Conservation (phyloP, 139 green algal species). For the Tetradesmus lagerheimii region DNA sequence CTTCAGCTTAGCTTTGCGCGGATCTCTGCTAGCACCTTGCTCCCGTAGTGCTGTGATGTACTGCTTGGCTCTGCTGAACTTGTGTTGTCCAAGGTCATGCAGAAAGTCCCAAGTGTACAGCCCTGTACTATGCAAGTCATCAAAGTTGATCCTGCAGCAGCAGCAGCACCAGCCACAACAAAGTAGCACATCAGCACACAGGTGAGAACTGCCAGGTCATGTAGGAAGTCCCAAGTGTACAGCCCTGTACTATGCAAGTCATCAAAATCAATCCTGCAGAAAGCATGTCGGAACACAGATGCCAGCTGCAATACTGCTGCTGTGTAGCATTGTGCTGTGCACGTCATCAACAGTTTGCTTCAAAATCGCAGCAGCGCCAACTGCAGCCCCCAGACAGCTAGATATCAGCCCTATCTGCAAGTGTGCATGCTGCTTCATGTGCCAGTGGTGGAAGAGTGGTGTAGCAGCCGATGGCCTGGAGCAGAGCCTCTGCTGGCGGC, state of each 20-base stretch:
- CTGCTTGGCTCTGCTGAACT: slow-evolving; percentile 39
- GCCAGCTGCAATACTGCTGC: background rate
- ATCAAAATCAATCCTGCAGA: background rate
- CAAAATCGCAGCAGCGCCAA: too few species aligned
- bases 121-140: slow-evolving; percentile 69
- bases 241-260: background rate
- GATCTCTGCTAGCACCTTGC: slow-evolving; percentile 46
- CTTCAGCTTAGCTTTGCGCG: background rate
- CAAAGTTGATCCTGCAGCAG: slow-evolving; percentile 63
- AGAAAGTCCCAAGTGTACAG: slow-evolving; percentile 76
- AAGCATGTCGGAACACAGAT: background rate
- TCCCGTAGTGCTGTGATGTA: slow-evolving; percentile 36
- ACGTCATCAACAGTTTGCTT: too few species aligned
- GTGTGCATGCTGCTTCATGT: too few species aligned
- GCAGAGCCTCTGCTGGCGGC: too few species aligned
- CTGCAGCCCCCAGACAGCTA: too few species aligned
- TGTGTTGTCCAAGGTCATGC: slow-evolving; percentile 57
- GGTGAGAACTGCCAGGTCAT: background rate
- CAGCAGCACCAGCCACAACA: background rate
- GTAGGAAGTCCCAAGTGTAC: background rate
- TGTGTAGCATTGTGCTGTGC: too few species aligned
- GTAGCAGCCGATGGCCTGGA: too few species aligned
- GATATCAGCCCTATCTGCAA: too few species aligned
- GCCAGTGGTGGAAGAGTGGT: too few species aligned
- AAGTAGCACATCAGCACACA: too few species aligned